Conservation (phyloP, 192 early-diverging fungal species). For the Coemansia sp. region DNA sequence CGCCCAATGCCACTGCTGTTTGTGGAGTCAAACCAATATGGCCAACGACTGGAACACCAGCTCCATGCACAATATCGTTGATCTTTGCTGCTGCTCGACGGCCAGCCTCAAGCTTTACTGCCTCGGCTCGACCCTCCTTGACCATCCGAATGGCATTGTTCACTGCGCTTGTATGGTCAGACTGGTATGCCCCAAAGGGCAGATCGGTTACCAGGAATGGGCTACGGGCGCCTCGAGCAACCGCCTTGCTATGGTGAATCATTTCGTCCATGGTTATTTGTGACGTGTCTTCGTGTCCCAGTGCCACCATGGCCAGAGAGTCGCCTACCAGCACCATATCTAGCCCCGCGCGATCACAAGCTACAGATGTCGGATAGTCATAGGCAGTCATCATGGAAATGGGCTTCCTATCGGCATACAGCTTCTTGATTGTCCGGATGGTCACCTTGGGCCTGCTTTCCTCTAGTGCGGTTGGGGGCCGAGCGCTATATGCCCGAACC, state of each 20-base stretch:
- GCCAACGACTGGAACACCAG: slow-evolving; percentile 92
- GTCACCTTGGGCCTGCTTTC: slow-evolving; percentile 73
- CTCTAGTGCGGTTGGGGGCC: slow-evolving; percentile 16
- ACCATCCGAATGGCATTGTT: slow-evolving; percentile 75
- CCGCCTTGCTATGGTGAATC: slow-evolving; percentile 91
- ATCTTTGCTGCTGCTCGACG: slow-evolving; percentile 78
- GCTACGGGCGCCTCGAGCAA: slow-evolving; percentile 72
- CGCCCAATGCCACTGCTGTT: slow-evolving; percentile 79
- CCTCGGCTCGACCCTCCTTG: slow-evolving; percentile 88
- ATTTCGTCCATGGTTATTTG: slow-evolving; percentile 91
- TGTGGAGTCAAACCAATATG: slow-evolving; percentile 97
- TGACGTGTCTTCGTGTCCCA: slow-evolving; percentile 85
- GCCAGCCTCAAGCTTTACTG: slow-evolving; percentile 96
- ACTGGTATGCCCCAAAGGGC: slow-evolving; percentile 92
- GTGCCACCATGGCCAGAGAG: slow-evolving; percentile 93
- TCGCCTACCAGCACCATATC: slow-evolving; percentile 94
- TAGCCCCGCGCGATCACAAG: slow-evolving; percentile 78
- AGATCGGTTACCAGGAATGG: slow-evolving; percentile 87
- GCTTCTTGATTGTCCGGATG: slow-evolving; percentile 69
- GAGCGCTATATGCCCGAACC: slow-evolving; percentile 43
- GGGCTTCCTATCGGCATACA: slow-evolving; percentile 70
- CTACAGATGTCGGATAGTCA: slow-evolving; percentile 88
- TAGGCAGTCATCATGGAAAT: slow-evolving; percentile 96
- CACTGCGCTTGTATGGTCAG: slow-evolving; percentile 70
- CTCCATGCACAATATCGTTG: slow-evolving; percentile 65